phyloP scores from a whole-genome alignment of 257 asterid species.

The Lycium barbarum region DNA sequence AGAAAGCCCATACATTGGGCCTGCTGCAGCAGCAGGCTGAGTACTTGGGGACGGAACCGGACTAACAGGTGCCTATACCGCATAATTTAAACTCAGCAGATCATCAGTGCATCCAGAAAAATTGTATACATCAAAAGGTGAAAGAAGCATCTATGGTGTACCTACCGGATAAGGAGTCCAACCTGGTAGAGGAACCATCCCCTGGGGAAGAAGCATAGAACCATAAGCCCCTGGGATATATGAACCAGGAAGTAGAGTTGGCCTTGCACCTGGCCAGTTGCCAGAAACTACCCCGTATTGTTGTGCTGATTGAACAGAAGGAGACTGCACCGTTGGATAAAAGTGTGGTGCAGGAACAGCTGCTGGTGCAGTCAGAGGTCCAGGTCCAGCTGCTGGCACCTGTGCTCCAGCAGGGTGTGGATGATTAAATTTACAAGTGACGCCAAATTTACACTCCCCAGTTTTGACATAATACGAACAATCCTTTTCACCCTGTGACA shows the following conservation, averaged over 20 bases:
- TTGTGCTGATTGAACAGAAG: conserved; percentile 79
- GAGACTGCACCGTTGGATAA: conserved; percentile 67
- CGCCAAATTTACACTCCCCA: conserved; percentile 92
- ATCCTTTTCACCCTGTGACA: conserved; percentile 90
- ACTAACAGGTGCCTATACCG: conserved; percentile 62
- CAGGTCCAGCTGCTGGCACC: conserved; percentile 56
- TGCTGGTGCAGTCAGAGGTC: conserved; percentile 60
- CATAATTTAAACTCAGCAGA: conserved; percentile 36
- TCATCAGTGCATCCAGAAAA: conserved; percentile 14
- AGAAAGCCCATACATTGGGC: conserved; percentile 64
- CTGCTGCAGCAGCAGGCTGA: conserved; percentile 67
- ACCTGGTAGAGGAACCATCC: conserved; percentile 80
- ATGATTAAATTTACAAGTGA: conserved; percentile 94
- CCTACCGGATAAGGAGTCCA: conserved; percentile 88
- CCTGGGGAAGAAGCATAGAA: conserved; percentile 75
- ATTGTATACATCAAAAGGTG: not conserved
- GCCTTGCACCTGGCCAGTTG: conserved; percentile 86
- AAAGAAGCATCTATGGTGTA: conserved; percentile 34
- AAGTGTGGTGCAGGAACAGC: conserved; percentile 56
- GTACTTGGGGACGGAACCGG: conserved; percentile 63
- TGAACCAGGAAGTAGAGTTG: conserved; percentile 74
- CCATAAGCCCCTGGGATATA: conserved; percentile 79
- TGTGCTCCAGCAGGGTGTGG: conserved; percentile 86
- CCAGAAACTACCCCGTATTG: conserved; percentile 81
- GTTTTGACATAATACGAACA: conserved; percentile 86